Base-by-base conservation (phyloP, 306 rosid genomes). In the Trifolium subterraneum region DNA sequence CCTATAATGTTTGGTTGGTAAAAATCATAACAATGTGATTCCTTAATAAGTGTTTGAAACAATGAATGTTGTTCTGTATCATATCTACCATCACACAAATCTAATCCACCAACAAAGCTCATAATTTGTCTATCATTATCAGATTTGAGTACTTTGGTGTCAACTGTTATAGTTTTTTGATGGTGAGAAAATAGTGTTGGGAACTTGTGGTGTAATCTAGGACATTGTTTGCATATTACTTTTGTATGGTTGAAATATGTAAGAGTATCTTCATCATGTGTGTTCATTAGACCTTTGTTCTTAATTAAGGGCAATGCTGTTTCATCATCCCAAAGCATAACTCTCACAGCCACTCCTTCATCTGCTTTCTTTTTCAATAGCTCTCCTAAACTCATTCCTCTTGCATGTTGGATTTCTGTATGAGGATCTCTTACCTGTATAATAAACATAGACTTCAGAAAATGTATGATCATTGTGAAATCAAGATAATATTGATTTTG, bases 271-370 rank as follows among this genome's bases (percentile, higher is more conserved):
- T 94, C 96, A 71, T 91, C 97, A 33, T 88, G 88, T 6, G 92
- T 91, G 63, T 77, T 76, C 94, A 91, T 87, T 66, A 78, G 65
- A 18, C 95, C 95, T 22, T 62, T 79, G 88, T 91, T 91, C 86
- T 86, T 91, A 64, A 94, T 80, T 7, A 91, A 16, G 47, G 94
- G 82, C 2, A 94, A 81, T 14, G 98, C 90, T 41, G 97, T 90
- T 74, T 90, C 96, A 72, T 91, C 98, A 63, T 94, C 90, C 98
- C 98, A 94, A 56, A 94, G 55, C 96, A 94, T 80, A 13, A 94
- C 27, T 50, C 97, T 90, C 74, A 94, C 96, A 1, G 88, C 90
- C 33, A 94, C 97, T 44, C 96, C 98, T 88, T 91, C 98, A 23
- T 90, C 95, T 16, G 98, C 97, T 45, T 89, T 94, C 67, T 79